A percentile compares a stretch with the other conserved stretches of the same genome.
Evolutionary conservation across 441 rosid genomes (phyloP).

Genomic region (Aquilaria agallochum): DNA sequence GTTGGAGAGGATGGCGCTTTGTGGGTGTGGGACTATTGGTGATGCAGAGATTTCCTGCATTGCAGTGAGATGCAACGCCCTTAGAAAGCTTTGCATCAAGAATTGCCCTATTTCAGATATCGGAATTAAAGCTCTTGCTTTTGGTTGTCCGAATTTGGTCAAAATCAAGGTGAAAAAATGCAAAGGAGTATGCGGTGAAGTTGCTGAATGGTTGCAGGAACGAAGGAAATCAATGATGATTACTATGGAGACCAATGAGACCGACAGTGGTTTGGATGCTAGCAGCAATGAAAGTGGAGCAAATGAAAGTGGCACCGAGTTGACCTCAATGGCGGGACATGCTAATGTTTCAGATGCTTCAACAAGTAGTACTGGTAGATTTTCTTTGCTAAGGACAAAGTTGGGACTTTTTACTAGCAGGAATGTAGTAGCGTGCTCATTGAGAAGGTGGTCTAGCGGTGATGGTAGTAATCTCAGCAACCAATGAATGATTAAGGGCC

Average conservation of each 20-base stretch:
- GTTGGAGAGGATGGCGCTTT: slow-evolving; percentile 51
- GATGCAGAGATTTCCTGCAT: slow-evolving; percentile 48
- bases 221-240: slow-evolving; percentile 40
- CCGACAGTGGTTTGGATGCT: slow-evolving; percentile 26
- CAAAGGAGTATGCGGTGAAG: slow-evolving; percentile 41
- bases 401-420: slow-evolving; percentile 58
- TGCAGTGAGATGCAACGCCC: slow-evolving; percentile 41
- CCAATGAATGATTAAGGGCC: slow-evolving; percentile 22
- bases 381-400: slow-evolving; percentile 47
- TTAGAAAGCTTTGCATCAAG: slow-evolving; percentile 62
- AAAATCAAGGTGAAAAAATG: slow-evolving; percentile 65
- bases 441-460: slow-evolving; percentile 52
- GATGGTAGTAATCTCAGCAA: slow-evolving; percentile 36
- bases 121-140: slow-evolving; percentile 47
- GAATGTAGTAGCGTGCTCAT: slow-evolving; percentile 49
- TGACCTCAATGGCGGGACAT: slow-evolving; percentile 22
- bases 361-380: slow-evolving; percentile 40
- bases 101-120: slow-evolving; percentile 48
- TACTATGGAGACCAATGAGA: slow-evolving; percentile 41
- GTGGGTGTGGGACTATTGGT: slow-evolving; percentile 53
- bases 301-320: slow-evolving; percentile 30
- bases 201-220: slow-evolving; percentile 43
- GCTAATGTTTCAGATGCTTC: slow-evolving; percentile 29
- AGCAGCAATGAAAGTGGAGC: slow-evolving; percentile 26
- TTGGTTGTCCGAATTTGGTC: slow-evolving; percentile 55